Evolutionary conservation across 345 rosid species (phyloP).

Genomic region (Salix exigua): DNA sequence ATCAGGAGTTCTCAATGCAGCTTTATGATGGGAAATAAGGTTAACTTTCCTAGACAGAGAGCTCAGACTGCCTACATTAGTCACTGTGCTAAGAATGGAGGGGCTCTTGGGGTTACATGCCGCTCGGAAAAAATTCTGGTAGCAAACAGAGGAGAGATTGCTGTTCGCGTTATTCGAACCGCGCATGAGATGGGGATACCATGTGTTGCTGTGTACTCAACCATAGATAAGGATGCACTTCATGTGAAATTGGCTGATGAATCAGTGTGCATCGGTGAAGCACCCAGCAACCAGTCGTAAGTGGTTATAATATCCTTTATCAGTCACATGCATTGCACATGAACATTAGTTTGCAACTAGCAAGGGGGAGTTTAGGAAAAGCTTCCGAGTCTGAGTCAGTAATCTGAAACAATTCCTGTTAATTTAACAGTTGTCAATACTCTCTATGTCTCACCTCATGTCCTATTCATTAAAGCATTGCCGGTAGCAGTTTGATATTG

Average conservation of each 20-base stretch:
- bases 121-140: conserved; percentile 77
- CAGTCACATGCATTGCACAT: not conserved
- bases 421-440: not conserved
- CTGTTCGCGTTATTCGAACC: conserved; percentile 89
- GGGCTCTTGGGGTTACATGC: conserved; percentile 59
- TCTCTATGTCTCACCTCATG: not conserved
- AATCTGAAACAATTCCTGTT: not conserved
- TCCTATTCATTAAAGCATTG: not conserved
- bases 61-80: conserved; percentile 34
- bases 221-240: conserved; percentile 91
- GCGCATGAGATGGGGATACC: conserved; percentile 98
- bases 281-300: conserved; percentile 96
- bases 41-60: conserved; percentile 51
- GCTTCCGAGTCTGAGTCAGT: not conserved
- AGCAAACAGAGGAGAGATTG: conserved; percentile 96
- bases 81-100: conserved; percentile 32
- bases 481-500: too few species aligned
- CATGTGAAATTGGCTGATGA: conserved; percentile 96
- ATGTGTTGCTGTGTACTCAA: conserved; percentile 95
- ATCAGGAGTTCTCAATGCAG: conserved; percentile 63
- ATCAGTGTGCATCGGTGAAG: conserved; percentile 97
- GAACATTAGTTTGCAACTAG: not conserved
- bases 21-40: conserved; percentile 45
- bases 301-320: conserved; percentile 23
- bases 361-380: not conserved